These are phyloP conservation scores for Dentiscutata heterogama DNA, from an alignment of 371 early-diverging fungal species.

Conservation along the genomic window DNA sequence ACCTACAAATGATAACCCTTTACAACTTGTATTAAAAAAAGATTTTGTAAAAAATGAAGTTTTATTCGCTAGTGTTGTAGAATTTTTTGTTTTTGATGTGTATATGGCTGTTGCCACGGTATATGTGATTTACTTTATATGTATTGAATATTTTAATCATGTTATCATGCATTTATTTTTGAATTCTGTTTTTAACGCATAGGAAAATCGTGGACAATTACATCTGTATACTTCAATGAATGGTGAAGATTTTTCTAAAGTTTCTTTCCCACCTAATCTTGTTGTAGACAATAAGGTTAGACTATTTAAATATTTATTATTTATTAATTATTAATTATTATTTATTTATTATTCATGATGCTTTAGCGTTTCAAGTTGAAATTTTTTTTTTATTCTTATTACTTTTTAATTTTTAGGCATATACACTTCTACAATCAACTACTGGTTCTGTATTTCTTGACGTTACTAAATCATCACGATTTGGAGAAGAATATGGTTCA, in stretches of 20 bases:
- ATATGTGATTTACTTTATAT: conserved; percentile 47
- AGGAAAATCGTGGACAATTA: conserved; percentile 62
- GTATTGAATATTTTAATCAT: neutral
- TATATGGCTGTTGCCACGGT: conserved; percentile 80
- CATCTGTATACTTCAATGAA: conserved; percentile 77
- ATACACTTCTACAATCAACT: conserved; percentile 83
- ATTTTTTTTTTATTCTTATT: neutral
- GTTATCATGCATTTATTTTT: conserved; percentile 1
- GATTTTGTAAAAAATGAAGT: conserved; percentile 48
- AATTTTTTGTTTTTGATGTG: conserved; percentile 71
- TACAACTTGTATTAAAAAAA: conserved; percentile 51
- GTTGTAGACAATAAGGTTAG: conserved; percentile 48
- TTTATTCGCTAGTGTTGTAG: conserved; percentile 64
- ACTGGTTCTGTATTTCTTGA: conserved; percentile 80
- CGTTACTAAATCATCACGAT: conserved; percentile 65
- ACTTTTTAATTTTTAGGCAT: conserved; percentile 55
- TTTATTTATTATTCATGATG: too few relatives aligned
- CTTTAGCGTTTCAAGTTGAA: too few relatives aligned
- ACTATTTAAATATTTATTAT: conserved; percentile 58
- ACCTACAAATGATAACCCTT: conserved; percentile 65
- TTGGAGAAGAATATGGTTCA: conserved; percentile 77
- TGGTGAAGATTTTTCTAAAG: conserved; percentile 74
- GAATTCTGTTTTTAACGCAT: conserved; percentile 29
- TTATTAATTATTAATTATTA: too few relatives aligned
- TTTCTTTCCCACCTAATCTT: conserved; percentile 82